phyloP scores from a whole-genome alignment of 108 stramenopile genomes.

The Skeletonema costatum region DNA sequence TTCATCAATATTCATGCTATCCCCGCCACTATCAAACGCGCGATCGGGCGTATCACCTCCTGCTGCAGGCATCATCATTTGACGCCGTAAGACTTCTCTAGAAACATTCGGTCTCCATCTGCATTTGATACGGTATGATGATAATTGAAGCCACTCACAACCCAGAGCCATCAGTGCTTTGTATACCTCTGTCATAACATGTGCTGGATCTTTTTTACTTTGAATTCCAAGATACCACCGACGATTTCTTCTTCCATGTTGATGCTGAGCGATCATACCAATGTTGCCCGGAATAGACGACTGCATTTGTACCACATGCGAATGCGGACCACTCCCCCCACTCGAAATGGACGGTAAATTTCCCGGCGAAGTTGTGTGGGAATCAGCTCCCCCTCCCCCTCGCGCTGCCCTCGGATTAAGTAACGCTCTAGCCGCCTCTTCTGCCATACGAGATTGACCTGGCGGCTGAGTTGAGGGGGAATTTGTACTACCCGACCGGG shows the following conservation, averaged over 20 bases:
- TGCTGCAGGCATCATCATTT: constrained; percentile 50
- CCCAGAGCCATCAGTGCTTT: constrained; percentile 94
- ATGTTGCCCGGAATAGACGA: constrained; percentile 90
- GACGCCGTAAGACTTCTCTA: constrained; percentile 31
- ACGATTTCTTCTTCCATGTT: constrained; percentile 87
- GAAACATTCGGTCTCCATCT: constrained; percentile 91
- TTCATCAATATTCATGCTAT: constrained; percentile 55
- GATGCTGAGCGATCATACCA: constrained; percentile 91
- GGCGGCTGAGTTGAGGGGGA: constrained; percentile 50
- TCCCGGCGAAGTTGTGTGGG: constrained; percentile 48
- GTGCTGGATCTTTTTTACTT: constrained; percentile 98
- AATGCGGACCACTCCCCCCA: constrained; percentile 58
- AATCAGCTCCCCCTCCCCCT: constrained; percentile 28
- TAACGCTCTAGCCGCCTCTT: constrained; percentile 79
- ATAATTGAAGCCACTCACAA: constrained; percentile 95
- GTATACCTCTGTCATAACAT: constrained; percentile 99
- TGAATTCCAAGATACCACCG: constrained; percentile 99
- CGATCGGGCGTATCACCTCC: constrained; percentile 69
- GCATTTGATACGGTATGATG: constrained; percentile 94
- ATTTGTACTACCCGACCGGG: constrained; percentile 41
- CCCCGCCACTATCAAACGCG: constrained; percentile 53
- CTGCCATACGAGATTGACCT: constrained; percentile 72
- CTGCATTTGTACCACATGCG: constrained; percentile 86
- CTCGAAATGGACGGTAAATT: constrained; percentile 50
- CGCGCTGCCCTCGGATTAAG: constrained; percentile 61